Evolutionary conservation across 306 rosid genomes (phyloP).

Genomic region (Begonia fuchsioides): DNA sequence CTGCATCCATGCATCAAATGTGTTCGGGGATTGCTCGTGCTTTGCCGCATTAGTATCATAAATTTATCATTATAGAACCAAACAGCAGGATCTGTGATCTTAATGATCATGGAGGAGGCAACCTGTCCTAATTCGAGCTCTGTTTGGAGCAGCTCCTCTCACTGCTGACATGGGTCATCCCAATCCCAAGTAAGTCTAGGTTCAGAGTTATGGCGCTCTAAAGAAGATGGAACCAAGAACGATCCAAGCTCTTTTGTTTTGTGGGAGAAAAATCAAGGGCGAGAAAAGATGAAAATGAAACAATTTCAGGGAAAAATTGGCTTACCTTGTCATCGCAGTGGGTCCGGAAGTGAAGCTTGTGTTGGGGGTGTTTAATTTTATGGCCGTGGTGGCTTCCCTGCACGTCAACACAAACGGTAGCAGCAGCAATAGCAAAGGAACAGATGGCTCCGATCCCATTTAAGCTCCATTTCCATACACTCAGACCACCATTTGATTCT

Average conservation of each 20-base stretch:
- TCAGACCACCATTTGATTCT: constrained; percentile 19
- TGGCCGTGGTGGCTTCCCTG: constrained; percentile 45
- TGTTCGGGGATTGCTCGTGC: no score
- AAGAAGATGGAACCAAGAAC: no score
- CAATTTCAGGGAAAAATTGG: neutral
- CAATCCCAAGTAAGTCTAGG: no score
- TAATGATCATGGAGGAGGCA: constrained; percentile 9
- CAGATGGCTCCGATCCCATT: constrained; percentile 82
- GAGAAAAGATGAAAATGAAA: neutral
- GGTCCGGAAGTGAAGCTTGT: constrained; percentile 46
- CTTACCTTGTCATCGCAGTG: constrained; percentile 59
- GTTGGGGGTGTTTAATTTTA: constrained; percentile 18
- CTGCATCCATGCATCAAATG: no score
- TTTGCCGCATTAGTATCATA: no score
- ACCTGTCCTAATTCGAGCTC: constrained; percentile 58
- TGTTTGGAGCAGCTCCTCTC: constrained; percentile 36
- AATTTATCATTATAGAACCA: no score
- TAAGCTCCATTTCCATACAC: constrained; percentile 52
- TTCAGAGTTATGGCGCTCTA: no score
- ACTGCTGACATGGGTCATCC: constrained; percentile 30
- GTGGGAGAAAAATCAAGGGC: no score
- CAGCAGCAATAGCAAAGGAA: constrained; percentile 77
- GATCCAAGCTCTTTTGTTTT: no score
- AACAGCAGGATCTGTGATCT: no score
- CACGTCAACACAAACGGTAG: constrained; percentile 46